Evolutionary conservation across 208 protist genomes (phyloP).

Genomic region (Acanthamoeba culbertsoni): DNA sequence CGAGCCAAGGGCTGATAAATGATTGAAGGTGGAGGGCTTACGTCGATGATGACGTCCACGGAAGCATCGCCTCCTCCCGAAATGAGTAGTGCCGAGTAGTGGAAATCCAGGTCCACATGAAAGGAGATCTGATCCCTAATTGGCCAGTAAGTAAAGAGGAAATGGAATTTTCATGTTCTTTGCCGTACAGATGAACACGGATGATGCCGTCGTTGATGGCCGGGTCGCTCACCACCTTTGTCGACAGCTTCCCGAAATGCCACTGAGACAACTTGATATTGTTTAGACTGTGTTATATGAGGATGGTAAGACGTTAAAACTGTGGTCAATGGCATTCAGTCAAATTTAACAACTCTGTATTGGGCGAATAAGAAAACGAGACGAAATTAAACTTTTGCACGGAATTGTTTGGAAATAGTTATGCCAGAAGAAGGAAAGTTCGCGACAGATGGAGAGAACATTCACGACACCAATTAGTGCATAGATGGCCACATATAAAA

Average conservation of each 20-base stretch:
- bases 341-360: no score
- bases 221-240: not conserved
- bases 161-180: not conserved
- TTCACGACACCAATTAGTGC: no score
- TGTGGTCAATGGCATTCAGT: no score
- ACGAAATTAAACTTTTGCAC: no score
- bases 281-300: not conserved
- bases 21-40: not conserved
- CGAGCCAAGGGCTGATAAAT: no score
- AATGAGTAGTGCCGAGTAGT: conserved; percentile 30
- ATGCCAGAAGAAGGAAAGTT: no score
- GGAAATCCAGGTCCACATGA: not conserved
- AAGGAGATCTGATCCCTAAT: not conserved
- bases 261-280: not conserved
- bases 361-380: no score
- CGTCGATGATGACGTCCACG: not conserved
- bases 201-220: not conserved
- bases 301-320: not conserved
- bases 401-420: no score
- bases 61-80: not conserved
- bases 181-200: not conserved
- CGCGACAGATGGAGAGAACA: no score
- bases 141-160: not conserved
- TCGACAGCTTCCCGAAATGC: not conserved
- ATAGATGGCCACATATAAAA: no score